These are phyloP conservation scores for Agapanthus africanus DNA, from an alignment of 106 monocot genomes.

Conservation along the genomic window DNA sequence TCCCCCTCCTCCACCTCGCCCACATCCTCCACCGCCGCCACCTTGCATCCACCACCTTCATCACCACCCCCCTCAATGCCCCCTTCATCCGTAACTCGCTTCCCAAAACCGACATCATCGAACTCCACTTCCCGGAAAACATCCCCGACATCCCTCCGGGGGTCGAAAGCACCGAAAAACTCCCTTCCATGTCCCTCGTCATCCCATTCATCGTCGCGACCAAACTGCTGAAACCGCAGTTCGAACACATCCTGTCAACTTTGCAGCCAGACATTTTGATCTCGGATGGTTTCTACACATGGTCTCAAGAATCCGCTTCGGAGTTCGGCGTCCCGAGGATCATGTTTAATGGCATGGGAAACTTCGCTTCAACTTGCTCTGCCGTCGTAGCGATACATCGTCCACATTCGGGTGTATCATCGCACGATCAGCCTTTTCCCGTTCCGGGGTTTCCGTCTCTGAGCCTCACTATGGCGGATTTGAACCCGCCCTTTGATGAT, in stretches of 20 bases:
- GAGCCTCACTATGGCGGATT: background rate
- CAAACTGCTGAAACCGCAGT: slow-evolving; percentile 6
- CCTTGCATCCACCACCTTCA: slow-evolving; percentile 23
- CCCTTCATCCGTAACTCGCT: slow-evolving; percentile 21
- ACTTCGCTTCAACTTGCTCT: slow-evolving; percentile 8
- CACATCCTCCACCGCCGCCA: slow-evolving; percentile 4
- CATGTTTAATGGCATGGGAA: slow-evolving; percentile 19
- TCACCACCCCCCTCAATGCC: slow-evolving; percentile 31
- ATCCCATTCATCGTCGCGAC: slow-evolving; percentile 8
- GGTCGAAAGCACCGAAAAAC: slow-evolving; percentile 27
- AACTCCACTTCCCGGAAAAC: slow-evolving; percentile 14
- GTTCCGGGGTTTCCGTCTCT: background rate
- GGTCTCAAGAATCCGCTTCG: slow-evolving; percentile 16
- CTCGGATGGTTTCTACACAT: slow-evolving; percentile 35
- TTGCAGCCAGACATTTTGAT: slow-evolving; percentile 17
- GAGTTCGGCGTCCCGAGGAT: slow-evolving; percentile 12
- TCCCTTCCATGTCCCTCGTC: slow-evolving; percentile 18
- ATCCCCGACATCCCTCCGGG: slow-evolving; percentile 2
- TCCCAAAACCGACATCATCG: slow-evolving; percentile 4
- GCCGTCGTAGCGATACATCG: background rate
- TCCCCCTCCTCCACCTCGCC: slow-evolving; percentile 48
- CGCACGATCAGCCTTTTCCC: background rate
- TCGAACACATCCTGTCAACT: background rate
- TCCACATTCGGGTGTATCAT: background rate
- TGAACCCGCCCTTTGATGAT: background rate